Evolutionary conservation across 2,329 filamentous ascomycete genomes (phyloP), one percentile per base, ranked within the genome.

Genomic region (Hymenoscyphus repandus): DNA sequence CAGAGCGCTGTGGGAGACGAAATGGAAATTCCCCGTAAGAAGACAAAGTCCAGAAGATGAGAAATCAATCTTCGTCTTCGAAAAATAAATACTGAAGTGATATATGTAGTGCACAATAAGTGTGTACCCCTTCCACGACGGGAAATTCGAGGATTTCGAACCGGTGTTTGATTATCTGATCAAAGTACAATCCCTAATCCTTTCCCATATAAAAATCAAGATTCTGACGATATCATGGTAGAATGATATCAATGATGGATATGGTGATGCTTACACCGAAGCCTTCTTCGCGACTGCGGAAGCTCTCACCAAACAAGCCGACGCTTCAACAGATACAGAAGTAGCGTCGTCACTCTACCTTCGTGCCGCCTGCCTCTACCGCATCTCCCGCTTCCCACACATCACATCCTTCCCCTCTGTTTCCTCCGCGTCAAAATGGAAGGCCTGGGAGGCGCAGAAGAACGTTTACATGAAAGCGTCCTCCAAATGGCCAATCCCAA

Each of bases 101-200:
- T 6, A 44, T 22, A 6, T 51, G 5, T 33, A 75, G 74, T 82
- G 78, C 65, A 67, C 68, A 33, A 82, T 82, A 69, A 76, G 80
- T 50, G 74, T 89, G 7, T 86, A 88, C 60, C 83, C 84, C 0
- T 90, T 90, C 73, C 86, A 90, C 72, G 86, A 90, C 67, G 80
- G 82, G 44, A 71, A 74, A 3, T 77, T 78, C 51, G 74, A 80
- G 51, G 86, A 90, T 67, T 89, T 90, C 62, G 76, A 79, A 58
- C 83, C 83, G 15, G 75, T 90, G 31, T 86, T 88, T 45, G 65
- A 77, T n/a, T 70, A 78, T 49, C 70, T 90, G 40, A 78, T 85
- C 43, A 68, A 75, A 55, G 77, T 79, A 66, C 45, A 63, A 37
- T 15, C 5, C 10, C 9, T n/a, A n/a, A n/a, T n/a, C 6, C 18